Conservation (phyloP, 1,284 basidiomycete genomes). For the Ganoderma sinense region DNA sequence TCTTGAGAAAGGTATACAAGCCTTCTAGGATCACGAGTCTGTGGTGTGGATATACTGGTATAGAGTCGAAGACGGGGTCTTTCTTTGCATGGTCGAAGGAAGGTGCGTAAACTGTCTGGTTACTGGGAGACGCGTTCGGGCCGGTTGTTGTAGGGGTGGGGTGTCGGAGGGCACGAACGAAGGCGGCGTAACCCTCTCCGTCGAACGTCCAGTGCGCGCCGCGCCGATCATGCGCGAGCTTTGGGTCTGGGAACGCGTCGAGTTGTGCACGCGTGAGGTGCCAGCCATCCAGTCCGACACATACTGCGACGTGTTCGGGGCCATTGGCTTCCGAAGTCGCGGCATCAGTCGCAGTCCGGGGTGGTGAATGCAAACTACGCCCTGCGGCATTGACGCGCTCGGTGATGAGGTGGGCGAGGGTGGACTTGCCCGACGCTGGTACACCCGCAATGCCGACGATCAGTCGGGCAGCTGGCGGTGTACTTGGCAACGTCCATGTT, state of each 20-base stretch:
- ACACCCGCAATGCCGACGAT: slow-evolving; percentile 83
- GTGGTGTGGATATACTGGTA: slow-evolving; percentile 67
- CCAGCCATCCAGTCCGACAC: slow-evolving; percentile 88
- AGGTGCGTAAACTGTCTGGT: slow-evolving; percentile 56
- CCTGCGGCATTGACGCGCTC: slow-evolving; percentile 51
- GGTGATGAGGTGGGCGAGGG: slow-evolving; percentile 67
- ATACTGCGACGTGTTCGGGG: slow-evolving; percentile 41
- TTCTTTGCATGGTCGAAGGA: slow-evolving; percentile 79
- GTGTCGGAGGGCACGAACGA: slow-evolving; percentile 61
- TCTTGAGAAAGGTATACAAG: slow-evolving; percentile 81
- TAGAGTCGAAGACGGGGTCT: slow-evolving; percentile 63
- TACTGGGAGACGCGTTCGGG: not conserved
- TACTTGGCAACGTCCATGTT: slow-evolving; percentile 43
- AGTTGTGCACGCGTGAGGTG: slow-evolving; percentile 76
- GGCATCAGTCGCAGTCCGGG: slow-evolving; percentile 21
- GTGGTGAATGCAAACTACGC: slow-evolving; percentile 38
- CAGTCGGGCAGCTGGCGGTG: slow-evolving; percentile 57
- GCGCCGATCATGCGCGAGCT: slow-evolving; percentile 72
- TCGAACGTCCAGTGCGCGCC: slow-evolving; percentile 84
- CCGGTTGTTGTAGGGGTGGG: slow-evolving; percentile 32
- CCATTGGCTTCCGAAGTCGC: not conserved
- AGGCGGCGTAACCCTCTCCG: slow-evolving; percentile 67
- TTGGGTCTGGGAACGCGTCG: slow-evolving; percentile 72
- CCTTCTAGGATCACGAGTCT: slow-evolving; percentile 88
- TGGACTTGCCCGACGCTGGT: slow-evolving; percentile 87